Evolutionary conservation across 805 yeast genomes (phyloP), one percentile per base, ranked within the genome.

Genomic region (Helenozyma baotianmanensis): DNA sequence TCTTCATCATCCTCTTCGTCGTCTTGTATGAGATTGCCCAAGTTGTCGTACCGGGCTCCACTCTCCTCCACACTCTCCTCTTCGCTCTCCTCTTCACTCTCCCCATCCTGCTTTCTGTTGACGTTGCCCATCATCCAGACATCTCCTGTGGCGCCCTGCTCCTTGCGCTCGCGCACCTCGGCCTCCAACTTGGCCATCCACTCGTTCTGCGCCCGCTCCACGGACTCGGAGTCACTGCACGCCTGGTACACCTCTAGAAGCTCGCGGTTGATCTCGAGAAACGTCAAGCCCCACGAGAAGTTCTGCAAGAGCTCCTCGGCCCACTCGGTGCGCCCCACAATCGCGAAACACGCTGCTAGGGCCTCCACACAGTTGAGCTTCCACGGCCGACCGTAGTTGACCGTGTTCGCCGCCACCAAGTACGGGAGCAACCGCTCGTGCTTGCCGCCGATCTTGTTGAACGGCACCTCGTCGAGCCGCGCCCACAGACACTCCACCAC

Each of bases 401-500:
- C 97, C 19, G 96, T 95, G 54, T 92, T 92, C 0, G 97, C 96
- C 4, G 97, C 97, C 8, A 92, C 88, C 29, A 92, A 64, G 49
- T 90, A 92, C 1, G 98, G 98, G 36, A 92, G 56, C 19, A 92
- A 64, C 29, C 98, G 68, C 53, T 90, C 96, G 49, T 86, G 71
- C 40, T 76, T 78, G 4, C 97, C 97, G 4, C 97, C 97, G 38
- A 92, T 88, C 51, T 84, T 86, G 39, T 72, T 65, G 59, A 92
- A 92, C 4, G 98, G 98, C n/a, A 92, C 78, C 56, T 92, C 98
- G 35, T 88, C 95, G n/a, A 92, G 57, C 35, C 97, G 68, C 0
- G 98, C 98, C 98, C 98, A 92, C 2, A 96, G 87, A 60, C 97
- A 90, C 56, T 92, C 98, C 2, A 92, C 97, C 7, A 92, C 98